Evolutionary conservation across 805 yeast genomes (phyloP), one percentile per base, ranked within the genome.

Genomic region (Jamesozyma rosinii): DNA sequence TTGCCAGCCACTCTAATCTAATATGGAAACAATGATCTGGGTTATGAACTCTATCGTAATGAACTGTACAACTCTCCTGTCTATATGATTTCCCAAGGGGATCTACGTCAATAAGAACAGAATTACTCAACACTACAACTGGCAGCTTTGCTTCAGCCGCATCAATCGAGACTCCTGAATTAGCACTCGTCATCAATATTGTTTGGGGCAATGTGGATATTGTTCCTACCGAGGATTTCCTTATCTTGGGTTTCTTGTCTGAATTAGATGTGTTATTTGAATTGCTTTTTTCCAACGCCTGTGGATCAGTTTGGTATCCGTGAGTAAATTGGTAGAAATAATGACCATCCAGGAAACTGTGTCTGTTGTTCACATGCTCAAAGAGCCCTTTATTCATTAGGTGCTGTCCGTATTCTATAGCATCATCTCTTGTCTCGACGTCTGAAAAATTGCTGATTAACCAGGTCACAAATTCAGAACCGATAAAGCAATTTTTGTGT

Each of bases 21-120:
- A 92, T 74, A 56, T 90, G 97, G 66, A 81, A 92, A 57, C 97
- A 89, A 54, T 89, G 95, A 51, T 84, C 90, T 0, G 97, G 96
- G 57, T 89, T 90, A 59, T 88, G 96, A 3, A 89, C 89, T 36
- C 81, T 73, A 58, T 92, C 99, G 55, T 86, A 85, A 63, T 90
- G 97, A 1, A 92, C 87, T 5, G 79, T 77, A 37, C 88, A 69
- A 2, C 79, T 62, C 52, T 92, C 98, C 0, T 83, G 82, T 44
- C 88, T 76, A 60, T 78, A 79, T 0, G 96, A 86, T 46, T 77
- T 72, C 2, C 70, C 67, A 24, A 71, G 65, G 0, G 90, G 84
- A 57, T 92, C 98, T 15, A 87, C 75, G 58, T 90, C 85, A 51
- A 76, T 76, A 37, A 72, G 68, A 26, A 89, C 70, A 1, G 80